These are phyloP conservation scores for Zygnema circumcarinatum DNA, from an alignment of 139 green algal species.

Conservation along the genomic window DNA sequence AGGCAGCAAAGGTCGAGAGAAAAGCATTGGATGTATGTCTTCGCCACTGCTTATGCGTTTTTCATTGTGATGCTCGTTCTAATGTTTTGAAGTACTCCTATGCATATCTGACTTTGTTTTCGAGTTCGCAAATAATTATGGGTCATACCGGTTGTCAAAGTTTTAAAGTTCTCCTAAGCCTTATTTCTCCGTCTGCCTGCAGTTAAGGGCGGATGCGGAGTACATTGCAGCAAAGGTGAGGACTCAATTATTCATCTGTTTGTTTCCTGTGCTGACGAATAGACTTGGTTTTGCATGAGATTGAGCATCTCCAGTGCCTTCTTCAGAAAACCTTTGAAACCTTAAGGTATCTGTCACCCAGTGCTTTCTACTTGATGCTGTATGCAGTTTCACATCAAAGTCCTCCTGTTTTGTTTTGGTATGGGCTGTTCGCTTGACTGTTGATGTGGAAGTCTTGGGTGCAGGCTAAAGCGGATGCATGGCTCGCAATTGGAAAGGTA, in stretches of 20 bases:
- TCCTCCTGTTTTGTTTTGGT: no score
- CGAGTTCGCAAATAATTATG: no score
- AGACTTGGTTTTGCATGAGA: no score
- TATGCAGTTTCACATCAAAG: neutral
- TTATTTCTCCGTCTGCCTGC: slow-evolving; percentile 1
- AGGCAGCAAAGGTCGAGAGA: neutral
- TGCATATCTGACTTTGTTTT: neutral
- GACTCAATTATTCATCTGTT: no score
- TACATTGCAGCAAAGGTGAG: slow-evolving; percentile 22
- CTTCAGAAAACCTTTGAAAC: no score
- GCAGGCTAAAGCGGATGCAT: slow-evolving; percentile 38
- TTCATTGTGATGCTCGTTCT: slow-evolving; percentile 67
- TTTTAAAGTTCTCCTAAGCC: slow-evolving; percentile 39
- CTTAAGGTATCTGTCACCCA: no score
- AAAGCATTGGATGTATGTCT: slow-evolving; percentile 35
- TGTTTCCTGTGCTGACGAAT: no score
- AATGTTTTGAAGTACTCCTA: slow-evolving; percentile 38
- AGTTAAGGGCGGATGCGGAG: slow-evolving; percentile 21
- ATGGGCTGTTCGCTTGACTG: no score
- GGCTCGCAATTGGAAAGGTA: slow-evolving; percentile 36
- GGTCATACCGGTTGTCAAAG: no score
- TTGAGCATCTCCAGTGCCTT: no score
- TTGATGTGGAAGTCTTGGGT: no score
- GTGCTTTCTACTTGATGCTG: slow-evolving; percentile 7
- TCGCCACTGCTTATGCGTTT: slow-evolving; percentile 61